Base-by-base conservation (phyloP, 2,329 filamentous ascomycete genomes). In the Apiospora sp. region DNA sequence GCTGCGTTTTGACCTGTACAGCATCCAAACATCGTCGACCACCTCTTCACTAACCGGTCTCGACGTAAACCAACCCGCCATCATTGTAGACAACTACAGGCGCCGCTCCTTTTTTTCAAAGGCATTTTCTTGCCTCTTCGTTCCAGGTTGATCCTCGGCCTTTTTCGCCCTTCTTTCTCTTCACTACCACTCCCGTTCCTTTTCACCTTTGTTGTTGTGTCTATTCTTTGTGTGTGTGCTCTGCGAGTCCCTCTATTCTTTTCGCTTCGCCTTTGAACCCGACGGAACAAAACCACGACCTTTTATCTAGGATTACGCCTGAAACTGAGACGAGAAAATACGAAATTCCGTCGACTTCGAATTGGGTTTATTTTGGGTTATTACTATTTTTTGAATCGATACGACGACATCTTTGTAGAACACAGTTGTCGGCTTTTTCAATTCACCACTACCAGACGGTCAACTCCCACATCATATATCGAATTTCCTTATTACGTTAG, bases 131-230 rank as follows among this genome's bases (percentile, higher is more conserved):
- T 37, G 69, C 67, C 44, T 69, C 71, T 41, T 72, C 73, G 69
- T 74, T 74, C 73, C 73, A 74, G 73, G 73, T 74, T 74, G 73
- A 74, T 54, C 73, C 73, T 74, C 73, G 73, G 73, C 73, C 73
- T 70, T 44, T 34, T 70, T 70, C 48, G 48, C 48, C 37, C 37
- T 51, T 70, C 37, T 43, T 54, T 64, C 58, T 41, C 58, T 64
- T 41, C 34, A 41, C 22, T 64, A 41, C 19, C 58, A 48, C 34
- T 2, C 58, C 8, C 48, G 41, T 46, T 68, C 58, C 22, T 27
- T 41, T 19, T 16, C 24, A 27, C 24, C 67, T 69, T 69, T 69
- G 44, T 46, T 49, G 27, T 34, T 69, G n/a, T 43, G 68, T 44
- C 14, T 43, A 22, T 27, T 51, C 68, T 54, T 68, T 68, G 67